These are phyloP conservation scores for Eremomyces bilateralis DNA, from an alignment of 495 filamentous ascomycete species.

Conservation along the genomic window DNA sequence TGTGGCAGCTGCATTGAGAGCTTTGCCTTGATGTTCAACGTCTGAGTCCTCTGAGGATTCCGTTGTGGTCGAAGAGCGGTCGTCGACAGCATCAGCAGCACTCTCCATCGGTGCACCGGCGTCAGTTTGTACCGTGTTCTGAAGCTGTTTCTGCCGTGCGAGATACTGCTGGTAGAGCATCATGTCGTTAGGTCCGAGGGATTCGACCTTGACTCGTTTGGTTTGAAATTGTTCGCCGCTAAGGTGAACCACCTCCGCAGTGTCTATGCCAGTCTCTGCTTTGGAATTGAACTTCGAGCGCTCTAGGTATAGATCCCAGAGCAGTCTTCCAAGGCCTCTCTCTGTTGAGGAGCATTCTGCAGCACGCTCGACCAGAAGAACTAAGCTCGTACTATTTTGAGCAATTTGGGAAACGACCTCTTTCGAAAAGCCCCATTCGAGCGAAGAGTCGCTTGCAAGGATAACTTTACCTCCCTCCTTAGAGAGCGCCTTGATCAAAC, in stretches of 20 bases:
- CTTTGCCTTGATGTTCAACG: slow-evolving; percentile 75
- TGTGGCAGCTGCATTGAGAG: slow-evolving; percentile 67
- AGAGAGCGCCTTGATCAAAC: slow-evolving; percentile 40
- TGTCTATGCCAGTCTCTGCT: neutral
- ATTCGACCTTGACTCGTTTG: slow-evolving; percentile 33
- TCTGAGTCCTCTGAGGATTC: slow-evolving; percentile 77
- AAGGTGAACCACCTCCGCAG: slow-evolving; percentile 25
- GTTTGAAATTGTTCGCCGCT: slow-evolving; percentile 40
- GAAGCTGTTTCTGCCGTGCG: slow-evolving; percentile 57
- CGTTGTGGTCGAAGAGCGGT: slow-evolving; percentile 55
- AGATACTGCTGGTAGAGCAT: slow-evolving; percentile 75
- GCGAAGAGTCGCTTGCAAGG: slow-evolving; percentile 66
- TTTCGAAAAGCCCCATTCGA: slow-evolving; percentile 91
- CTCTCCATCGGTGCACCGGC: slow-evolving; percentile 42
- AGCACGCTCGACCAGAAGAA: slow-evolving; percentile 53
- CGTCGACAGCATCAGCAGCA: slow-evolving; percentile 60
- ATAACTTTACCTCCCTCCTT: slow-evolving; percentile 41
- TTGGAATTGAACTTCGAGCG: neutral
- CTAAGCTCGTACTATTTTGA: slow-evolving; percentile 50
- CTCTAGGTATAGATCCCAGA: slow-evolving; percentile 19
- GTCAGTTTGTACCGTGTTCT: slow-evolving; percentile 48
- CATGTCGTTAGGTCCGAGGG: slow-evolving; percentile 53
- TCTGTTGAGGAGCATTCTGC: neutral
- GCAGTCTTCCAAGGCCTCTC: slow-evolving; percentile 13
- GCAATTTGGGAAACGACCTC: slow-evolving; percentile 59